Evolutionary conservation across 176 grass and related monocot genomes (phyloP).

Genomic region (Lolium rigidum): DNA sequence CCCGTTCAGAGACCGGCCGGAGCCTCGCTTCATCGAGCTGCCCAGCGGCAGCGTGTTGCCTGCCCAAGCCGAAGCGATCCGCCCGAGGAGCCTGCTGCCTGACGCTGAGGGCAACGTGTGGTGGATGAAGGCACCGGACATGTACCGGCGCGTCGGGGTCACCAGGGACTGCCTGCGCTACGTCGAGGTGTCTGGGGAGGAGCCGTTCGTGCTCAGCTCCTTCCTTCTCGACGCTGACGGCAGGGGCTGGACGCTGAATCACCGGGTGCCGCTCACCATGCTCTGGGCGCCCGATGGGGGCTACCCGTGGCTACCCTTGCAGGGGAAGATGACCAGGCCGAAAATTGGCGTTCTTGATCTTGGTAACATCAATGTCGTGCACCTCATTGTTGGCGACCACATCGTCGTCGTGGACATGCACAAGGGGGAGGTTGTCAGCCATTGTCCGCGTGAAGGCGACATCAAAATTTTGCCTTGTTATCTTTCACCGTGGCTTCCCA

Average conservation of each 20-base stretch:
- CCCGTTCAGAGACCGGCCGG: background rate
- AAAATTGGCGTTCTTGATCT: background rate
- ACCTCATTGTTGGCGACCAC: background rate
- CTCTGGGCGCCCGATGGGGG: background rate
- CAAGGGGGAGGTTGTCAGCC: background rate
- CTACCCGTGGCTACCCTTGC: background rate
- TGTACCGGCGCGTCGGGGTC: background rate
- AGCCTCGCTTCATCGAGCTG: constrained; percentile 1
- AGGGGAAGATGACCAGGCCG: background rate
- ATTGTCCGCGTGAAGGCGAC: background rate
- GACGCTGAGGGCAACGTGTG: background rate
- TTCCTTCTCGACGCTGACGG: constrained; percentile 14
- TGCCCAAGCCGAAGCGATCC: background rate
- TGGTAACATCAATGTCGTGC: background rate
- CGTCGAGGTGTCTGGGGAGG: background rate
- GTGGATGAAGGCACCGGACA: background rate
- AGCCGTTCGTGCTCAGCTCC: background rate
- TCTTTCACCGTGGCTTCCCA: background rate
- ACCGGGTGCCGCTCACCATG: constrained; percentile 16
- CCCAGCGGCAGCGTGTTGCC: background rate
- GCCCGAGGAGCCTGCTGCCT: background rate
- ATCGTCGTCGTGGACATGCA: background rate
- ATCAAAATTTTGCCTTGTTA: background rate
- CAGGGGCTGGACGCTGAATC: constrained; percentile 34
- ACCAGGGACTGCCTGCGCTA: background rate